Base-by-base conservation (phyloP, 1,139 yeast species). In the Wickerhamiella infanticola region DNA sequence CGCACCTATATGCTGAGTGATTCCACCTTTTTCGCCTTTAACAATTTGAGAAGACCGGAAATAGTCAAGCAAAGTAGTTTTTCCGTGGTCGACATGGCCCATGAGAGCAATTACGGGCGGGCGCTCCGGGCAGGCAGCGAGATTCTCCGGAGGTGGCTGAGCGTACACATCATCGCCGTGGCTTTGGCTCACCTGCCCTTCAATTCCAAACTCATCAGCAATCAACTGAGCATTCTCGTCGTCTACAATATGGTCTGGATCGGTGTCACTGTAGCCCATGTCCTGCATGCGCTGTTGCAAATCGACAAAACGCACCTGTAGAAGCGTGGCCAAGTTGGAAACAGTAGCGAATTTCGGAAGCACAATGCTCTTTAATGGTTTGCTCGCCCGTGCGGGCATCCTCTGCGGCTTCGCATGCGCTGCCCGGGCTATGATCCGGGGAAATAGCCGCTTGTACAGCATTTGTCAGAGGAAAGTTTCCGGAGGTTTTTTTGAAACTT, bases 1-100 rank as follows among this genome's bases (percentile, higher is more conserved):
- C 0, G 98, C 98, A 60, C 98, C 98, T 50, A 90, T 90, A 60
- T 88, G 97, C 61, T 90, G 99, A 0, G 99, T 90, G 45, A 90
- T 90, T 24, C 99, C 98, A 43, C 99, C 99, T 61, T 80, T 84
- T 58, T 90, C 99, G 39, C 77, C 74, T 31, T 77, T 76, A 0
- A 81, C 97, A 6, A 90, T 76, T 0, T 86, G 75, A 0, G 95
- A 80, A 54, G 84, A 85, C 43, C 97, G 71, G 55, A 93, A 67
- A 55, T 77, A 75, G 60, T 93, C 98, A 49, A 90, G 70, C 52
- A 90, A 81, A 0, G 98, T 88, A 1, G 99, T 90, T 60, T 90
- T 90, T 1, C 99, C 99, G 60, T 90, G 99, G 62, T 90, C 99
- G 39, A 90, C 98, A 63, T 90, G 99, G 4, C 99, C 99, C 97